Conservation (phyloP, 2,329 filamentous ascomycete genomes). For the Ploettnerulaceae sp. region DNA sequence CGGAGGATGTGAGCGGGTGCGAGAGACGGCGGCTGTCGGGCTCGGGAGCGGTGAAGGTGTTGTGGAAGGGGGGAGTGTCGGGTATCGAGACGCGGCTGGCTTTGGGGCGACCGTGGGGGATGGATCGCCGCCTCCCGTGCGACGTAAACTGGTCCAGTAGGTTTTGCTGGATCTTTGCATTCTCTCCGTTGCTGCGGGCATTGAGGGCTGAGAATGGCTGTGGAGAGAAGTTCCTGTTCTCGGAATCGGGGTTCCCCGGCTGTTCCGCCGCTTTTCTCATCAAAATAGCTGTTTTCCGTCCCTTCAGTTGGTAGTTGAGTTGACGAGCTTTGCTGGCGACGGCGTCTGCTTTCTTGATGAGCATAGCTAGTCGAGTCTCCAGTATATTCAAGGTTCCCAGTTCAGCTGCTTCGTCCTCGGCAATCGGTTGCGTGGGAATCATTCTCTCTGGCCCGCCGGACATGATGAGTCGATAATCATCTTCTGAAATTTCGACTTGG, state of each 20-base stretch:
- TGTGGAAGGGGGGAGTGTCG: slow-evolving; percentile 8
- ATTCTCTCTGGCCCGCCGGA: slow-evolving; percentile 79
- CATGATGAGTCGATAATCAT: slow-evolving; percentile 79
- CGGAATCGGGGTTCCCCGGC: slow-evolving; percentile 15
- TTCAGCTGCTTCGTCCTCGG: slow-evolving; percentile 83
- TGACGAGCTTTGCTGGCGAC: slow-evolving; percentile 69
- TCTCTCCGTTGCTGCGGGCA: slow-evolving; percentile 34
- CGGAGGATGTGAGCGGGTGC: slow-evolving; percentile 21
- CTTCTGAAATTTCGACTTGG: slow-evolving; percentile 79
- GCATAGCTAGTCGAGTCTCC: slow-evolving; percentile 68
- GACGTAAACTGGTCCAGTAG: slow-evolving; percentile 50
- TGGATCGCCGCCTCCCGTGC: slow-evolving; percentile 20
- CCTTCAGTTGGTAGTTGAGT: slow-evolving; percentile 74
- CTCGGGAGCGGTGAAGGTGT: slow-evolving; percentile 18
- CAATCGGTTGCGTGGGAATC: slow-evolving; percentile 73
- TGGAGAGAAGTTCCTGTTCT: slow-evolving; percentile 21
- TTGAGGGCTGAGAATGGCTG: slow-evolving; percentile 36
- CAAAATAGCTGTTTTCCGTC: slow-evolving; percentile 67
- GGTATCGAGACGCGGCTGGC: slow-evolving; percentile 11
- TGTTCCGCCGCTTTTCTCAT: slow-evolving; percentile 48
- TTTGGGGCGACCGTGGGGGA: slow-evolving; percentile 22
- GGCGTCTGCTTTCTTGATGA: slow-evolving; percentile 76
- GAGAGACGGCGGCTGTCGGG: slow-evolving; percentile 28
- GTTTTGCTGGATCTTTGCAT: slow-evolving; percentile 43
- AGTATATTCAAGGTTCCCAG: slow-evolving; percentile 78